phyloP scores from a whole-genome alignment of 805 yeast species.

The Naumovozyma baii region DNA sequence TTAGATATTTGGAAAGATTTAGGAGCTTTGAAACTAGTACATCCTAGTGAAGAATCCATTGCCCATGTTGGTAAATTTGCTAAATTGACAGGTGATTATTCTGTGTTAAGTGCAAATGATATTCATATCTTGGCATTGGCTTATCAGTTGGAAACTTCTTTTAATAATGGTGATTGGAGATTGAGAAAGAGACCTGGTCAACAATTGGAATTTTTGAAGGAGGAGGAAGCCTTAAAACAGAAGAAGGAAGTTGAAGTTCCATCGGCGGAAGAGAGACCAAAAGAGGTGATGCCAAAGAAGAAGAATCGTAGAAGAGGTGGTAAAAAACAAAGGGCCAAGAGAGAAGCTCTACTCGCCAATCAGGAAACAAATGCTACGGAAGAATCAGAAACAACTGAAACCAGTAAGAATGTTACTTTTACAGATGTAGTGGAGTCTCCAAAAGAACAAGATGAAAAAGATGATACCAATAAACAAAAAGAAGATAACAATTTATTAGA shows the following conservation, averaged over 20 bases:
- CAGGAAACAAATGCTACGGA: constrained; percentile 1
- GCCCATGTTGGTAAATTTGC: constrained; percentile 67
- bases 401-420: constrained; percentile 1
- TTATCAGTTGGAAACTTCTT: constrained; percentile 73
- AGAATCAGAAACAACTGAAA: neutral
- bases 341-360: constrained; percentile 33
- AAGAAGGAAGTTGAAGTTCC: neutral
- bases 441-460: constrained; percentile 2
- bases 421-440: neutral
- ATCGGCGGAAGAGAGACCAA: neutral
- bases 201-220: constrained; percentile 21
- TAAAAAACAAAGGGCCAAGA: constrained; percentile 51
- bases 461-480: constrained; percentile 4
- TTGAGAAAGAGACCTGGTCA: constrained; percentile 70
- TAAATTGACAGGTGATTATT: constrained; percentile 79
- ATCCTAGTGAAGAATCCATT: constrained; percentile 60
- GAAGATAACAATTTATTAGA: constrained; percentile 24
- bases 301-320: constrained; percentile 54
- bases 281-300: constrained; percentile 18
- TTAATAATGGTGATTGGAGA: constrained; percentile 58
- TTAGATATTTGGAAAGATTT: constrained; percentile 60
- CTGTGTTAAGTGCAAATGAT: constrained; percentile 85
- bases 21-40: constrained; percentile 57
- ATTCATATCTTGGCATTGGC: constrained; percentile 85
- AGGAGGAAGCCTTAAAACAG: constrained; percentile 3